These are phyloP conservation scores for Coprinopsis sp. DNA, from an alignment of 768 basidiomycete species.

Conservation along the genomic window DNA sequence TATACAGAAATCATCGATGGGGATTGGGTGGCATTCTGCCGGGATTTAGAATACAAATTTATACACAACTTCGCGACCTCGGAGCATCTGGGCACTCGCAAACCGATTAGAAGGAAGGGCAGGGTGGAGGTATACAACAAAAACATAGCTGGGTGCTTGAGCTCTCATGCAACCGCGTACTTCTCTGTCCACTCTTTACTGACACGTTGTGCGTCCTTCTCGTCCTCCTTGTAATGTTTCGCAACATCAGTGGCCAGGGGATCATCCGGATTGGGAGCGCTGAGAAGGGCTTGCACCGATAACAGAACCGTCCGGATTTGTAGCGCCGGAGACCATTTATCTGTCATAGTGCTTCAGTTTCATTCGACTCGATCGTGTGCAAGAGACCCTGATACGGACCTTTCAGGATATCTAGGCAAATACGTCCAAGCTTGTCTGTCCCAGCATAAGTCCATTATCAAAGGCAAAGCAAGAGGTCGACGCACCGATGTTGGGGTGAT, in stretches of 20 bases:
- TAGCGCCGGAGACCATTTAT: slow-evolving; percentile 99
- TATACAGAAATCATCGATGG: too few species aligned
- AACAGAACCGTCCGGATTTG: slow-evolving; percentile 98
- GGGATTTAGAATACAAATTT: too few species aligned
- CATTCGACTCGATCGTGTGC: neutral
- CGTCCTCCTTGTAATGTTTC: slow-evolving; percentile 98
- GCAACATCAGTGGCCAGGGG: slow-evolving; percentile 93
- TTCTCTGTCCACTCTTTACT: slow-evolving; percentile 94
- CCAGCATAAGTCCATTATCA: slow-evolving; percentile 5
- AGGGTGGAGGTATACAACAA: neutral
- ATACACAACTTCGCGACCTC: too few species aligned
- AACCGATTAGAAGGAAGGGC: too few species aligned
- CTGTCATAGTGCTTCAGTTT: slow-evolving; percentile 33
- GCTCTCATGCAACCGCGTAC: slow-evolving; percentile 50
- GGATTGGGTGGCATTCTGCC: too few species aligned
- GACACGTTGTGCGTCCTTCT: slow-evolving; percentile 87
- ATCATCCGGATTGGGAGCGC: slow-evolving; percentile 95
- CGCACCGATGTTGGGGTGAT: slow-evolving; percentile 98
- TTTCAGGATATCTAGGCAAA: slow-evolving; percentile 98
- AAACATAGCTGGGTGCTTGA: slow-evolving; percentile 1
- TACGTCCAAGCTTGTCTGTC: slow-evolving; percentile 94
- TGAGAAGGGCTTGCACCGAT: slow-evolving; percentile 94
- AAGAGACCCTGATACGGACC: slow-evolving; percentile 37
- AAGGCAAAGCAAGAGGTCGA: slow-evolving; percentile 6
- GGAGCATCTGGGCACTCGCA: too few species aligned